Base-by-base conservation (phyloP, 768 basidiomycete species). In the Amanita pseudoporphyria region DNA sequence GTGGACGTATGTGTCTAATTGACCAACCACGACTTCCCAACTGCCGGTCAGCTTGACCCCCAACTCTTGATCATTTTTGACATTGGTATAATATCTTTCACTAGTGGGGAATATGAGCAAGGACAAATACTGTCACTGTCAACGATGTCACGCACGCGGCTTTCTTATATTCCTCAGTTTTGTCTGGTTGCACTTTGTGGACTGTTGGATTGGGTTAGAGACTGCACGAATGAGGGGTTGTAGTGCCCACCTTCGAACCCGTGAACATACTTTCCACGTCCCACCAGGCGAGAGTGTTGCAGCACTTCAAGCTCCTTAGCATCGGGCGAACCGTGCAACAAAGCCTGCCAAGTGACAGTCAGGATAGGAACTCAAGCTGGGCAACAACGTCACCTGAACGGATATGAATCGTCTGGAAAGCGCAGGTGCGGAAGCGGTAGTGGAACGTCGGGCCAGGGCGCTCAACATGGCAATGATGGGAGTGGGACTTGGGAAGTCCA, bases 301-400 rank as follows among this genome's bases (percentile, higher is more conserved):
- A 79, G 77, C 39, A 76, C 68, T 51, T 85, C 83, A 32, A 79
- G 67, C 44, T 88, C 87, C 67, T 88, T 86, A 39, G 94, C 94
- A 60, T 92, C 83, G 40, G 82, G 82, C 26, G 90, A 93, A n/a
- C 96, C 96, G 65, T 98, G 93, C 51, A 99, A 70, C 49, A 99
- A 63, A 16, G 86, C 79, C 91, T 93, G 24, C 1, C 66, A 46
- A 58, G 53, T 53, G 57, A 47, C 35, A 51, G 49, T 55, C 42
- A 58, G 50, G 58, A 56, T 65, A 45, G 13, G 40, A 53, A 49
- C 52, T 36, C 35, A 44, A 53, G 48, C 47, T 19, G 50, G 28
- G 39, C 26, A 46, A 33, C 44, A 41, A 59, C 53, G 52, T 51
- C 58, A 82, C 81, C 78, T 83, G 76, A 52, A 84, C 80, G 51